These are phyloP conservation scores for Quercus engelmannii DNA, from an alignment of 306 rosid genomes.

Conservation along the genomic window DNA sequence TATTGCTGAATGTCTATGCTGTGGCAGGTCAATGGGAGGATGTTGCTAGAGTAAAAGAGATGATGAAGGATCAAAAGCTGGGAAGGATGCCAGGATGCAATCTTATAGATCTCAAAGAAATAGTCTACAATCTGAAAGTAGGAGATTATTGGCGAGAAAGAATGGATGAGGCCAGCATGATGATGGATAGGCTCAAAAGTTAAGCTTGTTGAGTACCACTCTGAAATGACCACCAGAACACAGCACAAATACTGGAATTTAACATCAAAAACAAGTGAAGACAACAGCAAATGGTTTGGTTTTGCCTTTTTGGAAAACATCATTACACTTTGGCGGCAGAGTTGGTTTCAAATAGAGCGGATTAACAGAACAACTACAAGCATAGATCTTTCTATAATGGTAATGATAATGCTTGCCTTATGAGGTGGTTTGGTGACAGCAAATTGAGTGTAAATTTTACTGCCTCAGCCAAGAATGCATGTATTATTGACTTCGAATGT, in stretches of 20 bases:
- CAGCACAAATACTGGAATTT: constrained; percentile 3
- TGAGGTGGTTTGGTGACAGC: neutral
- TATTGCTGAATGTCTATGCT: constrained; percentile 62
- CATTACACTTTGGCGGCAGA: neutral
- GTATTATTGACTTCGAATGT: neutral
- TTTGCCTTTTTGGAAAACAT: neutral
- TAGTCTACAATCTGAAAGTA: constrained; percentile 55
- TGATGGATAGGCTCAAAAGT: constrained; percentile 35
- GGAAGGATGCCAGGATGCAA: constrained; percentile 54
- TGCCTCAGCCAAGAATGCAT: neutral
- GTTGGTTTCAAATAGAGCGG: neutral
- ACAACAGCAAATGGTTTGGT: constrained; percentile 9
- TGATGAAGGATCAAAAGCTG: constrained; percentile 43
- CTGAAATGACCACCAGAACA: neutral
- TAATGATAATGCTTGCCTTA: neutral
- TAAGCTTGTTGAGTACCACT: constrained; percentile 20
- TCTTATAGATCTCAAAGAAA: constrained; percentile 63
- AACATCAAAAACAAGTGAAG: neutral
- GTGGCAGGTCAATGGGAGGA: constrained; percentile 68
- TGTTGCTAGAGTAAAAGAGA: constrained; percentile 46
- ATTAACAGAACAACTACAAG: neutral
- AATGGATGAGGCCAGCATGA: constrained; percentile 22
- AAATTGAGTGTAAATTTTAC: neutral
- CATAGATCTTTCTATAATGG: neutral
- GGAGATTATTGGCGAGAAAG: constrained; percentile 30